A percentile compares a stretch with the other conserved stretches of the same genome.
Conservation (phyloP, 2,329 filamentous ascomycete genomes). For the Aspergillus brunneoviolaceus region DNA sequence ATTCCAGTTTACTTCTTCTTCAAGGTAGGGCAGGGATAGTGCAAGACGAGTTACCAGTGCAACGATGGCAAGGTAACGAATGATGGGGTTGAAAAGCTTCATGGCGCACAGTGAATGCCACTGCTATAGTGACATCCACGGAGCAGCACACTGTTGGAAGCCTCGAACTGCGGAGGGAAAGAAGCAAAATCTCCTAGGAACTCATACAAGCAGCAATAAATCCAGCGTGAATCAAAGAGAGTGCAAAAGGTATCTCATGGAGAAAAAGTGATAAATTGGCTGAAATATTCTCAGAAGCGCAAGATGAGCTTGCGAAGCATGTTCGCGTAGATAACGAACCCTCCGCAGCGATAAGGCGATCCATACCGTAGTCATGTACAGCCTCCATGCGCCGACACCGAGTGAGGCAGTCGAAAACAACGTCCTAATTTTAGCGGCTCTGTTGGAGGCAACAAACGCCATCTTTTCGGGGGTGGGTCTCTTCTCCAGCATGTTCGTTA, state of each 20-base stretch:
- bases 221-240: not conserved
- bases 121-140: constrained; percentile 6
- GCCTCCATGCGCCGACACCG: not conserved
- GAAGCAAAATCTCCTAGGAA: not conserved
- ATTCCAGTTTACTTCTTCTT: constrained; percentile 50
- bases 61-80: not conserved
- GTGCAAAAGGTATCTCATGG: not conserved
- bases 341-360: constrained; percentile 4
- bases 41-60: not conserved
- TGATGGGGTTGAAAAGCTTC: not conserved
- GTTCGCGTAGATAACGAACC: not conserved
- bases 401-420: constrained; percentile 1
- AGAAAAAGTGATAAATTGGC: not conserved
- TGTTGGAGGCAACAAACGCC: not conserved
- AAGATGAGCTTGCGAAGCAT: not conserved
- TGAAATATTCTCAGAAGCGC: not conserved
- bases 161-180: not conserved
- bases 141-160: not conserved
- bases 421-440: constrained; percentile 1
- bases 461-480: not conserved
- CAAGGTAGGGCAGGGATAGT: constrained; percentile 1
- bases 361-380: not conserved
- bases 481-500: not conserved
- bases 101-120: constrained; percentile 8
- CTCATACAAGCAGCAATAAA: not conserved